phyloP scores from a whole-genome alignment of 2,329 filamentous ascomycete species.

The Botrytis squamosa region DNA sequence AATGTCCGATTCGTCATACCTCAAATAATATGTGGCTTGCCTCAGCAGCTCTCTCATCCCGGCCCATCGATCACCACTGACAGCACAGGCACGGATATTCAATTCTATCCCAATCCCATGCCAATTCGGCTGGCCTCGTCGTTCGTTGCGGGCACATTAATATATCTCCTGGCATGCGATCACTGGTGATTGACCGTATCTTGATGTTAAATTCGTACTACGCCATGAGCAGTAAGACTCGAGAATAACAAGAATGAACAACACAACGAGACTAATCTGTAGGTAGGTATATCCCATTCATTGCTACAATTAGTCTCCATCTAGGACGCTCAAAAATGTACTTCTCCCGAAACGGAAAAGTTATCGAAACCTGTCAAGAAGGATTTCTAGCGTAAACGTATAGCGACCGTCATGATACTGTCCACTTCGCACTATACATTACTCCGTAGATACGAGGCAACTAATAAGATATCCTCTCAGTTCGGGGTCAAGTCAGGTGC shows the following conservation, averaged over 20 bases:
- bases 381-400: not conserved
- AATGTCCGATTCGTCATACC: conserved; percentile 11
- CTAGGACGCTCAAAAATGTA: not conserved
- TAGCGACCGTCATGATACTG: not conserved
- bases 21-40: conserved; percentile 5
- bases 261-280: not conserved
- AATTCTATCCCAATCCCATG: not conserved
- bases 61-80: conserved; percentile 9
- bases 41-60: conserved; percentile 10
- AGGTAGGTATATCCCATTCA: not conserved
- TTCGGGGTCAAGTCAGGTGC: not conserved
- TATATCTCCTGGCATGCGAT: conserved; percentile 13
- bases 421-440: not conserved
- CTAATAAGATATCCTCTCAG: not conserved
- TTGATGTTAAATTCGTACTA: not conserved
- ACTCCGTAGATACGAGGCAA: not conserved
- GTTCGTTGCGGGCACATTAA: conserved; percentile 4
- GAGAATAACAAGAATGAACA: not conserved
- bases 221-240: conserved; percentile 8
- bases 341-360: not conserved
- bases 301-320: not conserved
- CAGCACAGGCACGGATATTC: conserved; percentile 10
- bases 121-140: conserved; percentile 4
- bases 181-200: conserved; percentile 1
- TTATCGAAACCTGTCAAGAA: conserved; percentile 3